Percentiles rank a stretch among this genome's conserved stretches.
These are phyloP conservation scores for Flagelloscypha sp. DNA, from an alignment of 768 basidiomycete species.

Conservation along the genomic window DNA sequence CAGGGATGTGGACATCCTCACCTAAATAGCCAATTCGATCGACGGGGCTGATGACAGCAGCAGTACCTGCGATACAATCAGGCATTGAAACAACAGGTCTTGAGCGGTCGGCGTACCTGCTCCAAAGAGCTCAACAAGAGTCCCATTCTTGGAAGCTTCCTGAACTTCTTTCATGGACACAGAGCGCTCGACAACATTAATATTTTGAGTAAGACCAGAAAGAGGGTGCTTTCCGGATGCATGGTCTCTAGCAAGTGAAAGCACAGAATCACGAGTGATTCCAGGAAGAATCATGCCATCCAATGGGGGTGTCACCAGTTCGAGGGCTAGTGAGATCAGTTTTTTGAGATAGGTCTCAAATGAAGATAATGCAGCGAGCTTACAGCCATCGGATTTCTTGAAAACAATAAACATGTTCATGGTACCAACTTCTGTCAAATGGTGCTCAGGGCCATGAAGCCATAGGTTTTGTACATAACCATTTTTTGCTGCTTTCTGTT, in stretches of 20 bases:
- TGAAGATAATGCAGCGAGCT: conserved; percentile 18
- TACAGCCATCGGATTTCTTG: conserved; percentile 59
- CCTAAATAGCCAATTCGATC: conserved; percentile 68
- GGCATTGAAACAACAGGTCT: conserved; percentile 2
- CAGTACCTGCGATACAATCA: conserved; percentile 50
- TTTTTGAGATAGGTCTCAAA: conserved; percentile 33
- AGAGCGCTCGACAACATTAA: conserved; percentile 58
- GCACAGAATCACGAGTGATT: conserved; percentile 81
- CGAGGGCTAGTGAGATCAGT: conserved; percentile 46
- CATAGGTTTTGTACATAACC: conserved; percentile 89
- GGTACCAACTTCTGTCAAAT: conserved; percentile 71
- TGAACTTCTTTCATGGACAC: conserved; percentile 75
- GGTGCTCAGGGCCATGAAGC: conserved; percentile 67
- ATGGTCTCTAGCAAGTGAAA: conserved; percentile 63
- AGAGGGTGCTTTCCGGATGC: conserved; percentile 35
- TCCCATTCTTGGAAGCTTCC: conserved; percentile 46
- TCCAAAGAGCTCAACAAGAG: conserved; percentile 75
- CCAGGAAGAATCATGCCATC: conserved; percentile 92
- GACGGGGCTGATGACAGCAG: conserved; percentile 67
- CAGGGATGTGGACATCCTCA: conserved; percentile 54
- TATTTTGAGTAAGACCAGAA: conserved; percentile 42
- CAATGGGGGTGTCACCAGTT: conserved; percentile 82
- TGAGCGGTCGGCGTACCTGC: conserved; percentile 41
- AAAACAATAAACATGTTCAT: conserved; percentile 91
- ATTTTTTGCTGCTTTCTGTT: conserved; percentile 61